These are phyloP conservation scores for Acanthamoeba polyphaga DNA, from an alignment of 208 protist genomes.

Conservation along the genomic window DNA sequence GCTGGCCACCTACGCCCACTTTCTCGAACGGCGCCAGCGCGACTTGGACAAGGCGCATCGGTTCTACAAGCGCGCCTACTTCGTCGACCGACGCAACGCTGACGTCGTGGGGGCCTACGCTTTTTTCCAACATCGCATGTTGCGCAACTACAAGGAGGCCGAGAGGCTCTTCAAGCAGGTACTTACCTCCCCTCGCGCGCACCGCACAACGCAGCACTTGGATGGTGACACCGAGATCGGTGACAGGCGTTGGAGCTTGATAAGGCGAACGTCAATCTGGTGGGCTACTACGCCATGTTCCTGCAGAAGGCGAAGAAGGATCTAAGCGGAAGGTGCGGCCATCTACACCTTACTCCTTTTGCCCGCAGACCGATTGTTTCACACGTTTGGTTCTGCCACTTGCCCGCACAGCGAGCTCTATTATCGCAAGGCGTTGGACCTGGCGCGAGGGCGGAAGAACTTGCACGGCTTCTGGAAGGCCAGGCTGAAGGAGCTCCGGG, in stretches of 20 bases:
- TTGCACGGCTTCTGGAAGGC: slow-evolving; percentile 22
- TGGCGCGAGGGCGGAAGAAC: slow-evolving; percentile 35
- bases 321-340: not conserved
- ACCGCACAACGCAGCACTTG: too few species aligned
- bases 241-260: slow-evolving; percentile 26
- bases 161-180: slow-evolving; percentile 54
- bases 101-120: slow-evolving; percentile 18
- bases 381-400: not conserved
- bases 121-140: slow-evolving; percentile 49
- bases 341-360: not conserved
- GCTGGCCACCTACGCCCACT: slow-evolving; percentile 55
- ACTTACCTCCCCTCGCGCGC: not conserved
- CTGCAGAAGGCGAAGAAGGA: slow-evolving; percentile 48
- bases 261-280: slow-evolving; percentile 38
- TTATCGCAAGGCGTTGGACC: slow-evolving; percentile 13
- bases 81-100: slow-evolving; percentile 35
- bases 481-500: slow-evolving; percentile 10
- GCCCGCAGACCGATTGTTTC: not conserved
- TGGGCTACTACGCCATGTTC: slow-evolving; percentile 45
- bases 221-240: not conserved
- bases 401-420: not conserved
- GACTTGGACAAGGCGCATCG: slow-evolving; percentile 41
- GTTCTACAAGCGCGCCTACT: slow-evolving; percentile 56
- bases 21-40: slow-evolving; percentile 15
- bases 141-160: slow-evolving; percentile 42